Conservation (phyloP, 164 flowering plant genomes). For the Chimonanthus praecox region DNA sequence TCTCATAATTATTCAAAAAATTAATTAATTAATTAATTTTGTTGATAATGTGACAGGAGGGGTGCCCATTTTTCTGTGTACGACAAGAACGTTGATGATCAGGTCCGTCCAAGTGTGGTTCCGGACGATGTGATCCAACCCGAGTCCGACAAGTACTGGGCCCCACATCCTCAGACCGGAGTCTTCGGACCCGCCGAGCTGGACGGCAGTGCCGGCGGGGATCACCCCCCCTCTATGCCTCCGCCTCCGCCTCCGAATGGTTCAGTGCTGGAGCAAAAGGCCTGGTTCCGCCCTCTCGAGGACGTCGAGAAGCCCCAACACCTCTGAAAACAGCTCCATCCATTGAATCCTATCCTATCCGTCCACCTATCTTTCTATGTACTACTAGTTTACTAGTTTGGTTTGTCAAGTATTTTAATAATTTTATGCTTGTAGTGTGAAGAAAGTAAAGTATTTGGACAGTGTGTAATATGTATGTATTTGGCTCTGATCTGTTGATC, state of each 20-base stretch:
- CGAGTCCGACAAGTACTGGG: slow-evolving; percentile 69
- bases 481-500: too few species aligned
- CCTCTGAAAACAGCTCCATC: neutral
- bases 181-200: slow-evolving; percentile 71
- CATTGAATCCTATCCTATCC: too few species aligned
- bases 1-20: neutral
- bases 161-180: slow-evolving; percentile 73
- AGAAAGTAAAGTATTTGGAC: too few species aligned
- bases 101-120: slow-evolving; percentile 33
- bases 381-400: too few species aligned
- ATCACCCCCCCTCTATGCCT: neutral
- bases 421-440: too few species aligned
- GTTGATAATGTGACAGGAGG: slow-evolving; percentile 31
- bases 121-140: slow-evolving; percentile 58
- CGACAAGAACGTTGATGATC: slow-evolving; percentile 83
- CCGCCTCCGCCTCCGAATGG: slow-evolving; percentile 14
- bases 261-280: slow-evolving; percentile 66
- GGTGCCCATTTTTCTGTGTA: slow-evolving; percentile 45
- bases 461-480: too few species aligned
- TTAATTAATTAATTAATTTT: neutral
- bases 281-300: slow-evolving; percentile 80
- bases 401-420: too few species aligned
- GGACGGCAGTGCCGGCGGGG: slow-evolving; percentile 13
- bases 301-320: slow-evolving; percentile 59
- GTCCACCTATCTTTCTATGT: too few species aligned